Evolutionary conservation across 495 filamentous ascomycete species (phyloP).

Genomic region (Aspergillus coremiiformis): DNA sequence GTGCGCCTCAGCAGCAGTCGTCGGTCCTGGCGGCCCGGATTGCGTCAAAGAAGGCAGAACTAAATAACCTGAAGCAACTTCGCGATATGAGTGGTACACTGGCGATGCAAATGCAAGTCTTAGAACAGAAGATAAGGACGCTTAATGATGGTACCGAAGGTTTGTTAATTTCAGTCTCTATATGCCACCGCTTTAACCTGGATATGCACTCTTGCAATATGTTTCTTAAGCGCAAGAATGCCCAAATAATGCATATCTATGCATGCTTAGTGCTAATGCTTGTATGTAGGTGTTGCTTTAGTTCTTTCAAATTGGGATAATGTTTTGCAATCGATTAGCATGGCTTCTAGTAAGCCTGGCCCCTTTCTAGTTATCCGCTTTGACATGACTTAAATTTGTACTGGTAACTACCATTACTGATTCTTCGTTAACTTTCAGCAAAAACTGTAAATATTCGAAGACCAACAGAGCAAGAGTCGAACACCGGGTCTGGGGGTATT

Average conservation of each 20-base stretch:
- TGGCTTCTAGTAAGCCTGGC: constrained; percentile 75
- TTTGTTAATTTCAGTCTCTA: constrained; percentile 22
- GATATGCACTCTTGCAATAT: background rate
- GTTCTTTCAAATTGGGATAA: constrained; percentile 96
- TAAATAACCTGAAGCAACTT: constrained; percentile 80
- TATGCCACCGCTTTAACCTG: background rate
- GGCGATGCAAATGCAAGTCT: constrained; percentile 81
- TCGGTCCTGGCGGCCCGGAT: constrained; percentile 78
- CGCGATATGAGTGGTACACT: constrained; percentile 82
- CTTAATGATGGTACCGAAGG: constrained; percentile 92
- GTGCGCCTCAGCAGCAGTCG: constrained; percentile 57
- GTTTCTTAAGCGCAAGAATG: background rate
- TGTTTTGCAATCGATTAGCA: constrained; percentile 85
- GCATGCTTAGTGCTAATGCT: background rate
- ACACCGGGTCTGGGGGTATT: constrained; percentile 4
- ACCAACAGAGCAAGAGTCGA: background rate
- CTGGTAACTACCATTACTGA: background rate
- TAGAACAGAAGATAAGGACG: constrained; percentile 82
- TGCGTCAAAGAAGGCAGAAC: constrained; percentile 86
- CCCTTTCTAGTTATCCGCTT: background rate
- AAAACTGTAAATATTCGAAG: constrained; percentile 8
- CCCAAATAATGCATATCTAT: background rate
- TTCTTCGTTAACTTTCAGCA: background rate
- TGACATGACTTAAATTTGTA: background rate
- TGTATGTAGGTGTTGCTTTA: constrained; percentile 69